Percentiles rank a stretch among this genome's conserved stretches.
Evolutionary conservation across 2,329 filamentous ascomycete genomes (phyloP).

Genomic region (Dendryphion nanum): DNA sequence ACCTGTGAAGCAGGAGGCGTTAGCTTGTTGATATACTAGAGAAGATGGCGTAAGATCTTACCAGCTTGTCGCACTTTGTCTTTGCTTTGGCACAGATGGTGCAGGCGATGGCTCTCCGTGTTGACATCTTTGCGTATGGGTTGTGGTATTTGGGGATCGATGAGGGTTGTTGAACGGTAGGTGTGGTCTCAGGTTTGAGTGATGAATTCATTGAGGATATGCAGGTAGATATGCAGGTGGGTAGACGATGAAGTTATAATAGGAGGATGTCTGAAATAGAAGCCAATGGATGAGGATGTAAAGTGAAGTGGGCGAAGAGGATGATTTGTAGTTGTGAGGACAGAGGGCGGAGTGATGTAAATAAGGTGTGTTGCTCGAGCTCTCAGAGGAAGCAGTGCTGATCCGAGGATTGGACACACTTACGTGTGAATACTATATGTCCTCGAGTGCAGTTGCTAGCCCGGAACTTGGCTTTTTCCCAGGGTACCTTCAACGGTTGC

Average conservation of each 20-base stretch:
- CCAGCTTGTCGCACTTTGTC: constrained; percentile 39
- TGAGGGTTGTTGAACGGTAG: constrained; percentile 11
- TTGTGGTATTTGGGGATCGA: constrained; percentile 13
- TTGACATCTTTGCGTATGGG: constrained; percentile 30
- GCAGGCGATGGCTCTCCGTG: constrained; percentile 38
- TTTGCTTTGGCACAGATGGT: constrained; percentile 40
- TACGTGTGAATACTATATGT: constrained; percentile 25
- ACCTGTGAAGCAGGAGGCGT: constrained; percentile 14
- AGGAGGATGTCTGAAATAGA: constrained; percentile 8
- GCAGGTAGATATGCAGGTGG: constrained; percentile 3
- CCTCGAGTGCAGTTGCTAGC: constrained; percentile 6
- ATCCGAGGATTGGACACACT: constrained; percentile 16
- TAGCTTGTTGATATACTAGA: neutral
- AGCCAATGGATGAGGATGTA: constrained; percentile 1
- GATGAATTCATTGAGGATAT: constrained; percentile 16
- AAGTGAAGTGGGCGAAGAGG: neutral
- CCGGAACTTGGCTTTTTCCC: constrained; percentile 14
- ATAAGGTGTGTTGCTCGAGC: constrained; percentile 14
- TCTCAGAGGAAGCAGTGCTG: constrained; percentile 13
- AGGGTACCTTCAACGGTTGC: constrained; percentile 21
- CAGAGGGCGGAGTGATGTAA: constrained; percentile 4
- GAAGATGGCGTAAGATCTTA: constrained; percentile 16
- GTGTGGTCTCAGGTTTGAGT: constrained; percentile 10
- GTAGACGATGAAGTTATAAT: constrained; percentile 3
- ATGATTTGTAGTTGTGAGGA: constrained; percentile 1